phyloP scores from a whole-genome alignment of 345 rosid genomes.

The Sisymbrium altissimum region DNA sequence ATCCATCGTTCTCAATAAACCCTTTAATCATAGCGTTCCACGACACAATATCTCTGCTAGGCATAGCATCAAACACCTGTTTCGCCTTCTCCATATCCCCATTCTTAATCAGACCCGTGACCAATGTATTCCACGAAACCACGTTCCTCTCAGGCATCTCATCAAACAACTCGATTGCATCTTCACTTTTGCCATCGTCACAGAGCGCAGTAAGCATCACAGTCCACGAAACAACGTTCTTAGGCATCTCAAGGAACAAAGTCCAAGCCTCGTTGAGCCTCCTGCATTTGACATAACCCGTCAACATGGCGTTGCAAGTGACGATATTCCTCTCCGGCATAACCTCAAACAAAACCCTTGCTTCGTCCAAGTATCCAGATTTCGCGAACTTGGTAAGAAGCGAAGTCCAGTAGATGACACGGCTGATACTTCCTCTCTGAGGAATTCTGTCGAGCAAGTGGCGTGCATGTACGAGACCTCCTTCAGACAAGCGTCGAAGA shows the following conservation, averaged over 20 bases:
- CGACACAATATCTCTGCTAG: slow-evolving; percentile 41
- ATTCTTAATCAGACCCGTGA: slow-evolving; percentile 50
- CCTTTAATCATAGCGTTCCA: slow-evolving; percentile 57
- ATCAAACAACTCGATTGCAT: slow-evolving; percentile 48
- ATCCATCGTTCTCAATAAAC: slow-evolving; percentile 41
- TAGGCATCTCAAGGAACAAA: slow-evolving; percentile 54
- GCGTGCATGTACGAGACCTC: slow-evolving; percentile 40
- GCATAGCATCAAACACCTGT: slow-evolving; percentile 43
- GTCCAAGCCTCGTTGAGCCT: slow-evolving; percentile 42
- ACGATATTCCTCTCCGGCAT: slow-evolving; percentile 54
- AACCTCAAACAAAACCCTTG: slow-evolving; percentile 47
- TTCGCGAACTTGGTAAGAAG: slow-evolving; percentile 45
- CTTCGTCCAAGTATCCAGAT: slow-evolving; percentile 50
- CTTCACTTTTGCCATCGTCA: slow-evolving; percentile 44
- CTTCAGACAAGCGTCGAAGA: slow-evolving; percentile 32
- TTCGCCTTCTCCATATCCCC: slow-evolving; percentile 50
- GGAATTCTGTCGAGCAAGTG: slow-evolving; percentile 54
- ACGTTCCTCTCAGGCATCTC: slow-evolving; percentile 62
- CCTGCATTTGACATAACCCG: slow-evolving; percentile 44
- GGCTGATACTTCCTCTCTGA: slow-evolving; percentile 33
- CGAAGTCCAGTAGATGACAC: slow-evolving; percentile 51
- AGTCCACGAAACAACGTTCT: slow-evolving; percentile 66
- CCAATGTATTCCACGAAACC: slow-evolving; percentile 64
- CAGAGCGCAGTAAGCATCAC: slow-evolving; percentile 48
- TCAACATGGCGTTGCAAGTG: slow-evolving; percentile 61